Base-by-base conservation (phyloP, 2,329 filamentous ascomycete species). In the Penicillium sp. region DNA sequence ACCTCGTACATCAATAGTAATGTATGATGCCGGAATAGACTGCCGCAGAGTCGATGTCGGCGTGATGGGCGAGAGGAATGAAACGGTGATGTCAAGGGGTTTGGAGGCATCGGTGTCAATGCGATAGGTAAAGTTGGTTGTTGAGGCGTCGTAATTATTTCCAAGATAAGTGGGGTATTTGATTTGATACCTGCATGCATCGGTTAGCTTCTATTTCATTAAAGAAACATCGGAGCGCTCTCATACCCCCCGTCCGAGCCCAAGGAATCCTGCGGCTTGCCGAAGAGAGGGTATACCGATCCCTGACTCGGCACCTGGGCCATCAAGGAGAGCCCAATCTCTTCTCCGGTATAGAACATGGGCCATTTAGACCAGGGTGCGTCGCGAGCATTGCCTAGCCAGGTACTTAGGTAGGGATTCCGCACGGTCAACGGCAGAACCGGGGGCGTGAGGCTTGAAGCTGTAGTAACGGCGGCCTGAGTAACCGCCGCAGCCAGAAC, bases 301-400 rank as follows among this genome's bases (percentile, higher is more conserved):
- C 77, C 76, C n/a, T 81, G 77, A 30, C 80, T 77, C 2, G 84
- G 82, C 11, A 87, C 74, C 22, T 81, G 79, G 35, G 83, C 85
- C 53, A 88, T 76, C 44, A 88, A 71, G 6, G 81, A 80, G 57
- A 88, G 80, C 39, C 85, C 85, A 50, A 88, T 70, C 74, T 86
- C 79, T 63, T 84, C 78, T 30, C 88, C 88, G 6, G 86, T 89
- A 79, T 86, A 92, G 69, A 92, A 91, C 69, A 92, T 92, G 22
- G 90, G 90, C 90, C 90, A 95, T 72, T 83, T 81, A 48, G 84
- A 81, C 90, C 90, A 95, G 2, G 90, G 90, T 41, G 80, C 79
- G 50, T 87, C 81, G 60, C 90, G 81, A 36, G 89, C 88, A 90
- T 75, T 79, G 70, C 81, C 63, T 38, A 88, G 76, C 87, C 88